Percentiles rank a stretch among this genome's conserved stretches.
phyloP scores from a whole-genome alignment of 805 yeast species.

The Phaffomyces thermotolerans region DNA sequence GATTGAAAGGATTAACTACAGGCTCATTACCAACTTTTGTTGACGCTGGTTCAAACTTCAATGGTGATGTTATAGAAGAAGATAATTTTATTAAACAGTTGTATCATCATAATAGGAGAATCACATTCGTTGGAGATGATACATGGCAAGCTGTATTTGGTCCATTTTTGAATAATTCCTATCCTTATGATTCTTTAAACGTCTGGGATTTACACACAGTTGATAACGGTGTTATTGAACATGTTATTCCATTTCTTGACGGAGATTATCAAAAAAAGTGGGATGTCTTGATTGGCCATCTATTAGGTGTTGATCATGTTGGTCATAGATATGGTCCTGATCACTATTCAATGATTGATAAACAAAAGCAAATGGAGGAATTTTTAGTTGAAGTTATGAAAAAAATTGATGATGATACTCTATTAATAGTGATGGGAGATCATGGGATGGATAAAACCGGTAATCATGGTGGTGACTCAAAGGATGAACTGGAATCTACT shows the following conservation, averaged over 20 bases:
- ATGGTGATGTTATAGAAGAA: constrained; percentile 79
- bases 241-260: constrained; percentile 53
- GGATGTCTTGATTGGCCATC: constrained; percentile 85
- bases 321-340: constrained; percentile 95
- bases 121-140: constrained; percentile 92
- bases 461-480: constrained; percentile 93
- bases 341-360: constrained; percentile 71
- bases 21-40: constrained; percentile 92
- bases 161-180: constrained; percentile 50
- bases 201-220: constrained; percentile 94
- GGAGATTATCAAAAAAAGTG: constrained; percentile 37
- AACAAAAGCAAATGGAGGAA: constrained; percentile 80
- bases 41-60: constrained; percentile 92
- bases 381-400: constrained; percentile 49
- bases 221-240: constrained; percentile 87
- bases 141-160: constrained; percentile 95
- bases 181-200: constrained; percentile 89
- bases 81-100: constrained; percentile 87
- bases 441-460: constrained; percentile 96
- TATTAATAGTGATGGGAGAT: constrained; percentile 79
- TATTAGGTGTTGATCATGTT: constrained; percentile 91
- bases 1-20: constrained; percentile 90
- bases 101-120: constrained; percentile 24
- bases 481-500: constrained; percentile 86
- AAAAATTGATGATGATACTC: constrained; percentile 43